Evolutionary conservation across 306 rosid genomes (phyloP).

Genomic region (Pyrus bretschneideri): DNA sequence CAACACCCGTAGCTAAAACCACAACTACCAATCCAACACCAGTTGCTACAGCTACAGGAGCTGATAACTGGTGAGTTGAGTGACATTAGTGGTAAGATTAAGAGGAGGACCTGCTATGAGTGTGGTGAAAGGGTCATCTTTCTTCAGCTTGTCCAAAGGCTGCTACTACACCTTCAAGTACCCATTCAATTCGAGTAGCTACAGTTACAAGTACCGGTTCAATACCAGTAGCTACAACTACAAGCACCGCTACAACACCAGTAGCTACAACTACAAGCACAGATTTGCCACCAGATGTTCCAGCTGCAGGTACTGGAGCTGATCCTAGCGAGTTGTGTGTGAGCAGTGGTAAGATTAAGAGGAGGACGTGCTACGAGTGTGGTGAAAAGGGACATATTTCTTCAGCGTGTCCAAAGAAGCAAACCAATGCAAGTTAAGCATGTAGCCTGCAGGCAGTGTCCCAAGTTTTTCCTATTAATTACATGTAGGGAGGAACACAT

Average conservation of each 20-base stretch:
- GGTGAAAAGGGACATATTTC: constrained; percentile 82
- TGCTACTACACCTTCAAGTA: background rate
- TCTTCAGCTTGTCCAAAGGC: constrained; percentile 51
- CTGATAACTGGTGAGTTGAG: constrained; percentile 17
- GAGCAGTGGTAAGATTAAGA: constrained; percentile 53
- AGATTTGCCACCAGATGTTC: background rate
- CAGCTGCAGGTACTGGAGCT: constrained; percentile 1
- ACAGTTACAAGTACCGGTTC: background rate
- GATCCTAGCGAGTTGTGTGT: constrained; percentile 20
- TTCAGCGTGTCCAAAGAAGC: constrained; percentile 63
- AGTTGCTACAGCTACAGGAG: constrained; percentile 1
- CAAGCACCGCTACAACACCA: constrained; percentile 11
- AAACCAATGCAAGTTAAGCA: constrained; percentile 25
- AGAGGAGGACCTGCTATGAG: constrained; percentile 62
- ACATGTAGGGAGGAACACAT: background rate
- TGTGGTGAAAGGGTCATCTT: constrained; percentile 77
- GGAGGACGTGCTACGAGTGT: constrained; percentile 83
- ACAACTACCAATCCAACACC: background rate
- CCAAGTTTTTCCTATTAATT: background rate
- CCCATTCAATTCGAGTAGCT: background rate
- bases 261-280: constrained; percentile 1
- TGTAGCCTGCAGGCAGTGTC: constrained; percentile 1
- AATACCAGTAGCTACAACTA: background rate
- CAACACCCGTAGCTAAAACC: constrained; percentile 12
- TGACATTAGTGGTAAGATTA: constrained; percentile 47